These are phyloP conservation scores for Lactarius sp. DNA, from an alignment of 768 basidiomycete genomes.

Conservation along the genomic window DNA sequence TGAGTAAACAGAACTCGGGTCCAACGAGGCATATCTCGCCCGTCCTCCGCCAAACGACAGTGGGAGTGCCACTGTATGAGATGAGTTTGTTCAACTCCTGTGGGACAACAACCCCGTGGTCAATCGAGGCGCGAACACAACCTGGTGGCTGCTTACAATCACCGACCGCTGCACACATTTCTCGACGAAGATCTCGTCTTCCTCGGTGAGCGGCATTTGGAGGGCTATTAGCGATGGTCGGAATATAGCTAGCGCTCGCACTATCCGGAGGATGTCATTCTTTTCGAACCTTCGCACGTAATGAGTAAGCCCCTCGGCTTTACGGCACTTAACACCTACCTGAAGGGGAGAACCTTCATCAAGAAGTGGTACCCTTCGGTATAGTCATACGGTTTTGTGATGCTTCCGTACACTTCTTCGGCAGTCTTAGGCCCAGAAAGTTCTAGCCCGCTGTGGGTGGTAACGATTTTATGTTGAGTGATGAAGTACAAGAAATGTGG, in stretches of 20 bases:
- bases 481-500: background rate
- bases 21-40: slow-evolving; percentile 97
- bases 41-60: slow-evolving; percentile 95
- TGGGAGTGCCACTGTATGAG: slow-evolving; percentile 94
- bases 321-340: slow-evolving; percentile 47
- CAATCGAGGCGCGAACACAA: slow-evolving; percentile 13
- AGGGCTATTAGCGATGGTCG: slow-evolving; percentile 95
- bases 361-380: slow-evolving; percentile 95
- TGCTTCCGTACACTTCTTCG: slow-evolving; percentile 55
- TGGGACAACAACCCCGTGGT: background rate
- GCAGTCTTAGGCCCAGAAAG: slow-evolving; percentile 24
- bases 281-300: slow-evolving; percentile 73
- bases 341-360: slow-evolving; percentile 86
- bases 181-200: slow-evolving; percentile 96
- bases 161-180: slow-evolving; percentile 92
- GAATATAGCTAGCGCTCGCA: slow-evolving; percentile 90
- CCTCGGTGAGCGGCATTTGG: slow-evolving; percentile 95
- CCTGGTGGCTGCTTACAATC: slow-evolving; percentile 49
- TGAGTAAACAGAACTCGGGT: slow-evolving; percentile 92
- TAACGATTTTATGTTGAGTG: slow-evolving; percentile 10
- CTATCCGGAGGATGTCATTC: slow-evolving; percentile 90
- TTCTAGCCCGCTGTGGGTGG: slow-evolving; percentile 18
- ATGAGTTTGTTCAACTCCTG: slow-evolving; percentile 97
- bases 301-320: background rate
- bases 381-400: slow-evolving; percentile 82